A percentile compares a stretch with the other conserved stretches of the same genome.
Conservation (phyloP, 805 yeast genomes). For the Ogataea naganishii region DNA sequence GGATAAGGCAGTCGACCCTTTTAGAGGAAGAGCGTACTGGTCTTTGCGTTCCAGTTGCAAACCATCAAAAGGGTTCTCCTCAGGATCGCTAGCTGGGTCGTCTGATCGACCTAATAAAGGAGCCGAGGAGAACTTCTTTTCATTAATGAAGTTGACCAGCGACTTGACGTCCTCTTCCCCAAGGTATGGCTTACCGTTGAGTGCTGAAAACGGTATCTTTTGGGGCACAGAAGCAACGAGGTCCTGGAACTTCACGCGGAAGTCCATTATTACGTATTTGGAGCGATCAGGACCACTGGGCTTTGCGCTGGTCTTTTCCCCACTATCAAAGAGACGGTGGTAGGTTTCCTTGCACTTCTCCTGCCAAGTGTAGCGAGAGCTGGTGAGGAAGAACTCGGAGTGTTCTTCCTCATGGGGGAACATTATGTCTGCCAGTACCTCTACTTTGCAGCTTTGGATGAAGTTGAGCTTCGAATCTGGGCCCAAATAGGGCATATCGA, state of each 20-base stretch:
- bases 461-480: constrained; percentile 49
- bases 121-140: constrained; percentile 24
- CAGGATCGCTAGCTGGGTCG: constrained; percentile 7
- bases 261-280: constrained; percentile 59
- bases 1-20: constrained; percentile 9
- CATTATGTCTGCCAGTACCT: constrained; percentile 63
- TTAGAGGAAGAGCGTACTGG: constrained; percentile 16
- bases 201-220: constrained; percentile 38
- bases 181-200: constrained; percentile 46
- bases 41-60: constrained; percentile 13
- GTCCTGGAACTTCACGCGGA: constrained; percentile 56
- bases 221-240: constrained; percentile 48
- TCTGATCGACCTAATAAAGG: constrained; percentile 7
- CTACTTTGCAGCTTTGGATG: constrained; percentile 65
- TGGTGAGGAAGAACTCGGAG: constrained; percentile 4
- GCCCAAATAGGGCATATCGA: constrained; percentile 23
- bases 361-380: constrained; percentile 12
- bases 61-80: constrained; percentile 20
- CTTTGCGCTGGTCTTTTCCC: not conserved
- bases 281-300: constrained; percentile 11
- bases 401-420: constrained; percentile 44
- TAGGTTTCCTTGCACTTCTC: constrained; percentile 8
- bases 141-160: constrained; percentile 52
- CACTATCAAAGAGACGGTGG: constrained; percentile 2
- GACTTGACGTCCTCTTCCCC: constrained; percentile 53